Percentiles rank a stretch among this genome's conserved stretches.
These are phyloP conservation scores for Nitzschia putrida DNA, from an alignment of 108 stramenopile genomes.

Conservation along the genomic window DNA sequence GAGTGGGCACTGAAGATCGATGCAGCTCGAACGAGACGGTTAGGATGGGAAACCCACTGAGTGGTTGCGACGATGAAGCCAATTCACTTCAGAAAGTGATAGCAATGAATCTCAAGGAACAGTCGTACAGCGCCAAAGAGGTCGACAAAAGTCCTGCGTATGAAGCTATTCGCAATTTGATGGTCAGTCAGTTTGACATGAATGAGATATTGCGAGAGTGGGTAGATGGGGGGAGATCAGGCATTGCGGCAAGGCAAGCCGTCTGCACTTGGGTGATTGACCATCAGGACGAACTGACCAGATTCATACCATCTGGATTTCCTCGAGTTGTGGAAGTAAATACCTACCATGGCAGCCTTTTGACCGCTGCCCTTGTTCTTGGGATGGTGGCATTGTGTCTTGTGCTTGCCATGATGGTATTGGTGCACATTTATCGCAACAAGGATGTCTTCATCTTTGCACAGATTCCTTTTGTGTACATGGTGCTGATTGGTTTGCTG, in stretches of 20 bases:
- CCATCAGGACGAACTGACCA: slow-evolving; percentile 10
- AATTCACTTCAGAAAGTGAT: slow-evolving; percentile 19
- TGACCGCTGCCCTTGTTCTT: slow-evolving; percentile 5
- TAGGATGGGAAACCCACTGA: slow-evolving; percentile 1
- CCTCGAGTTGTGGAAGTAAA: not conserved
- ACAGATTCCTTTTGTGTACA: slow-evolving; percentile 31
- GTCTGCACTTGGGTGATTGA: slow-evolving; percentile 27
- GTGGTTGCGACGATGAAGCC: slow-evolving; percentile 29
- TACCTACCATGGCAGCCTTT: not conserved
- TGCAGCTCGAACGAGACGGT: slow-evolving; percentile 3
- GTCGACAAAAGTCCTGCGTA: slow-evolving; percentile 17
- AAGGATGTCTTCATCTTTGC: slow-evolving; percentile 17
- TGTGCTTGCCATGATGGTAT: not conserved
- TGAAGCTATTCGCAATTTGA: slow-evolving; percentile 7
- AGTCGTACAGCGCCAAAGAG: not conserved
- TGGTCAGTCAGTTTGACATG: slow-evolving; percentile 9
- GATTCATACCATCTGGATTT: slow-evolving; percentile 12
- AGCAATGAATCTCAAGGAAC: not conserved
- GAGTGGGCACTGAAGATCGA: slow-evolving; percentile 11
- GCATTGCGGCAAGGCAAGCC: slow-evolving; percentile 13
- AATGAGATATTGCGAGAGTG: slow-evolving; percentile 8
- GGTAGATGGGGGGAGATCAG: not conserved
- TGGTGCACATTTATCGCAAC: not conserved
- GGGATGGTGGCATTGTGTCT: slow-evolving; percentile 3
- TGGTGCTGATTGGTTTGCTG: slow-evolving; percentile 35